These are phyloP conservation scores for Tolypocladium sp. DNA, from an alignment of 2,329 filamentous ascomycete genomes.

Conservation along the genomic window DNA sequence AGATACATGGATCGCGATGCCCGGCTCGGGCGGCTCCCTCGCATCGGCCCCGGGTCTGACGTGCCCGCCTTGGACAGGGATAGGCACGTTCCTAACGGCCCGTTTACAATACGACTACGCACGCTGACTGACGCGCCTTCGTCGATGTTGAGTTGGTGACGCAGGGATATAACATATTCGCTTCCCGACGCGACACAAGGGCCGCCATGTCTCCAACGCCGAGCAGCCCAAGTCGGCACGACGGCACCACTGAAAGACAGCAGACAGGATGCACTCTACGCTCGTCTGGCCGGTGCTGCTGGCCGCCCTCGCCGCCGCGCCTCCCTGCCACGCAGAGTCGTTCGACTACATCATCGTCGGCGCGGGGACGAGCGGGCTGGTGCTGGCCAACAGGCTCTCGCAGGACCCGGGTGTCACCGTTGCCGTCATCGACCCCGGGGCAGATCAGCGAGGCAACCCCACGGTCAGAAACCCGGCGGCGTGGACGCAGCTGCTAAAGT, in stretches of 20 bases:
- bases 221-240: background rate
- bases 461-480: slow-evolving; percentile 19
- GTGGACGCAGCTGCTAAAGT: slow-evolving; percentile 15
- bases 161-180: no score
- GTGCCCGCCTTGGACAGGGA: background rate
- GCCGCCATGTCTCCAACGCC: no score
- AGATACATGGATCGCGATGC: background rate
- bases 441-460: slow-evolving; percentile 22
- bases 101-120: background rate
- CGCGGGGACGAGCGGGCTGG: slow-evolving; percentile 25
- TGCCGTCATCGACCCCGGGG: slow-evolving; percentile 26
- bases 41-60: background rate
- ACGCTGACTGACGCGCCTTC: no score
- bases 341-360: slow-evolving; percentile 29
- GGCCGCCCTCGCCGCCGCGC: background rate
- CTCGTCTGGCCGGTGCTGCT: background rate
- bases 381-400: slow-evolving; percentile 26
- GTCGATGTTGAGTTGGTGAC: no score
- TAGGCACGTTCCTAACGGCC: background rate
- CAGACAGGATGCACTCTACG: background rate
- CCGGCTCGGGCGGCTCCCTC: background rate
- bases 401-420: slow-evolving; percentile 22
- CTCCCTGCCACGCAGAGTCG: background rate
- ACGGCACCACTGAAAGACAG: no score
- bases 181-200: background rate